Evolutionary conservation across 495 filamentous ascomycete species (phyloP), one percentile per base, ranked within the genome.

Genomic region (Daldinia bambusicola): DNA sequence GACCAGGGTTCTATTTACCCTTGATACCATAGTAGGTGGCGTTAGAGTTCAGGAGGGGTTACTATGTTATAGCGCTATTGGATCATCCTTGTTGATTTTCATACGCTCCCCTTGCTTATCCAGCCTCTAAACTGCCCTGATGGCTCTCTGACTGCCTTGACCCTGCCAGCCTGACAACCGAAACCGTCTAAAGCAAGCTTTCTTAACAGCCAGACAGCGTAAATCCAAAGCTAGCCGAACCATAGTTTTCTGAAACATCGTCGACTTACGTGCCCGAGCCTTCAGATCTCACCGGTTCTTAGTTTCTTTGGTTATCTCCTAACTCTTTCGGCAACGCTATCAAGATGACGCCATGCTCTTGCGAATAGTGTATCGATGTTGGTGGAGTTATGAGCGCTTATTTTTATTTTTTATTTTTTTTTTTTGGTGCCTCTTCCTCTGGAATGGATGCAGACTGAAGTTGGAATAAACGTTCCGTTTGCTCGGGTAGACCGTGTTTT

Each of bases 241-340:
- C 22, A 61, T 45, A 72, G 68, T 50, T 20, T 45, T 61, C 48
- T 69, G 70, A 73, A 73, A 73, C 70, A 6, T 6, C 45, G 69
- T 68, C 66, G 55, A 62, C 65, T 69, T 61, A 53, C 38, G 45
- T 18, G 31, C 18, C 38, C 26, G 50, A 37, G 41, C 37, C 55
- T 61, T 43, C 18, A 60, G 53, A 63, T 72, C 57, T 67, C 48
- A 50, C 37, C 4, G 31, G 4, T 51, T 63, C 26, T n/a, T 58
- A 51, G 62, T 45, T 61, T 70, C 55, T 13, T 50, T 37, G 14
- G 30, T 41, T n/a, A n/a, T 22, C 50, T 58, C 53, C 3, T 41
- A 59, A 57, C 22, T 22, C 38, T 63, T 34, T 20, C 26, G 32
- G 16, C 26, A 12, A 8, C 14, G 40, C 55, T 55, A 51, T 41